phyloP scores from a whole-genome alignment of 2,329 filamentous ascomycete genomes.

The Hymenoscyphus fructigenus region DNA sequence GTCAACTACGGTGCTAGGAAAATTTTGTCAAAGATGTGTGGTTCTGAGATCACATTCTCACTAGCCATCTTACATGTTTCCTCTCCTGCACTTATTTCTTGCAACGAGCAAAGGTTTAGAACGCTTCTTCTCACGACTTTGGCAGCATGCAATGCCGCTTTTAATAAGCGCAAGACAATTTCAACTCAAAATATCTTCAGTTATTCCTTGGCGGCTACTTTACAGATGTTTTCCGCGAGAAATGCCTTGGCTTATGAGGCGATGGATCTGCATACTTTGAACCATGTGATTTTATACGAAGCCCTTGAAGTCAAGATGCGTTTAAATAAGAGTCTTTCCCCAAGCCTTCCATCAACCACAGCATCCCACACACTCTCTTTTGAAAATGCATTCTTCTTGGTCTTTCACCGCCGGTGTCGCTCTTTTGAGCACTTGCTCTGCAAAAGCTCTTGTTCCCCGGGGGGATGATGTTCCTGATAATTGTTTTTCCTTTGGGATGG shows the following conservation, averaged over 20 bases:
- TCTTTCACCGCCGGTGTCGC: conserved; percentile 2
- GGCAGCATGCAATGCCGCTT: not conserved
- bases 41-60: too few species aligned
- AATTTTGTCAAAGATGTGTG: too few species aligned
- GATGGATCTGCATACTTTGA: conserved; percentile 3
- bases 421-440: conserved; percentile 5
- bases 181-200: not conserved
- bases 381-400: conserved; percentile 3
- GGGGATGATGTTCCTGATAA: not conserved
- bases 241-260: conserved; percentile 2
- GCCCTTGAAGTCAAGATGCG: not conserved
- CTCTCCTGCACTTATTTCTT: too few species aligned
- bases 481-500: not conserved
- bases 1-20: not conserved
- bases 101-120: too few species aligned
- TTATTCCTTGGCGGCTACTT: not conserved
- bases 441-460: not conserved
- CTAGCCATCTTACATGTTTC: too few species aligned
- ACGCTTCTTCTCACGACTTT: not conserved
- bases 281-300: not conserved
- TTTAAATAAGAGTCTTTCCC: conserved; percentile 1
- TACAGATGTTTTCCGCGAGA: not conserved
- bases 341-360: not conserved
- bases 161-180: not conserved
- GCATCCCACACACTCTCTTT: not conserved